These are phyloP conservation scores for Pseudogymnoascus sp. DNA, from an alignment of 2,329 filamentous ascomycete genomes.

Conservation along the genomic window DNA sequence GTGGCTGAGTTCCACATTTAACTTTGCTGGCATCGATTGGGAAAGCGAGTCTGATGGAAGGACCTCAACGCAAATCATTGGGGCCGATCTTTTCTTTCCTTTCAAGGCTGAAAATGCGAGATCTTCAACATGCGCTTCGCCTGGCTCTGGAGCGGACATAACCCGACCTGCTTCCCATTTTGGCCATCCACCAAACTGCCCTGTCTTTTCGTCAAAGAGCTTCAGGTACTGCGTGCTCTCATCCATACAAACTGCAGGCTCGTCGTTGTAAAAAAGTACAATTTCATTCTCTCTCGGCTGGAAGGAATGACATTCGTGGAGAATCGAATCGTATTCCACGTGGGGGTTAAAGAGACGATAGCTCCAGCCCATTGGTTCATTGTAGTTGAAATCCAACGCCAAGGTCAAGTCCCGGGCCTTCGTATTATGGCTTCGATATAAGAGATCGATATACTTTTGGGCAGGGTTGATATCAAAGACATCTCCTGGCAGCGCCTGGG, in stretches of 20 bases:
- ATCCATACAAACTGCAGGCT: not conserved
- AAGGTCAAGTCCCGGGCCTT: not conserved
- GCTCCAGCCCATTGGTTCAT: not conserved
- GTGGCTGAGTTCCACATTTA: not conserved
- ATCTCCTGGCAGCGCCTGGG: not conserved
- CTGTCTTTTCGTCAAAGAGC: not conserved
- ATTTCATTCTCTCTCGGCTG: conserved; percentile 12
- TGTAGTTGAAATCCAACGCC: not conserved
- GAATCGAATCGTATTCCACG: not conserved
- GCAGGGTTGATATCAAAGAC: not conserved
- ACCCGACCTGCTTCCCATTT: conserved; percentile 4
- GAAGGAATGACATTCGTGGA: conserved; percentile 9
- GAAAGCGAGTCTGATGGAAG: conserved; percentile 2
- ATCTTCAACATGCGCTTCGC: not conserved
- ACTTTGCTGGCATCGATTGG: not conserved
- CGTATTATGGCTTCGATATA: conserved; percentile 3
- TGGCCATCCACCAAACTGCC: not conserved
- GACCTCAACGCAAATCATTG: not conserved
- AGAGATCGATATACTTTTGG: conserved; percentile 9
- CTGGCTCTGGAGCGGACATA: not conserved
- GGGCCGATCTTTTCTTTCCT: not conserved
- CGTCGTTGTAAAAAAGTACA: conserved; percentile 9
- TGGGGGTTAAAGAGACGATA: conserved; percentile 3
- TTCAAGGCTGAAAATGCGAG: not conserved
- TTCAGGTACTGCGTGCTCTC: not conserved